Evolutionary conservation across 1,284 basidiomycete species (phyloP).

Genomic region (Naganishia liquefaciens): DNA sequence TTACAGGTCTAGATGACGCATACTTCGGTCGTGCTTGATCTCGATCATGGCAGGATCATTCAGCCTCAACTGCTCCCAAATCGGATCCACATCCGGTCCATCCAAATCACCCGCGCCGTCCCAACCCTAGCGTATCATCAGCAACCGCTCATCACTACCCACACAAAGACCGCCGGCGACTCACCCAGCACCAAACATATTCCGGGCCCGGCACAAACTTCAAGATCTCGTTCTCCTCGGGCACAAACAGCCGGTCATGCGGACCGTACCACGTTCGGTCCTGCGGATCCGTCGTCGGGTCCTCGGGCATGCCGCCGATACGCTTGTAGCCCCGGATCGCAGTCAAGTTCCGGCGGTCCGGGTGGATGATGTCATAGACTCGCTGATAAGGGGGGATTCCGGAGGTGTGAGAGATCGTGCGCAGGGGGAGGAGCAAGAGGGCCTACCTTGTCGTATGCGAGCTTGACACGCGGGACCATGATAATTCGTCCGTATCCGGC

Average conservation of each 20-base stretch:
- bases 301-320: conserved; percentile 86
- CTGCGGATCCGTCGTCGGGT: conserved; percentile 90
- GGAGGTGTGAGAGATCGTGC: not conserved
- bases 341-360: conserved; percentile 78
- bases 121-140: conserved; percentile 89
- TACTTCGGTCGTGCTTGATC: conserved; percentile 70
- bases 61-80: conserved; percentile 83
- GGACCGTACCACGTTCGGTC: conserved; percentile 91
- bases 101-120: conserved; percentile 94
- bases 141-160: not conserved
- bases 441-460: conserved; percentile 83
- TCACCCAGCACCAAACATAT: conserved; percentile 62
- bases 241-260: conserved; percentile 84
- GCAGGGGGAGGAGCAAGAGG: not conserved
- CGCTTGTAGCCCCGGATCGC: conserved; percentile 89
- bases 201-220: conserved; percentile 79
- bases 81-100: conserved; percentile 83
- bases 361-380: conserved; percentile 92
- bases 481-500: conserved; percentile 89
- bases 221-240: conserved; percentile 76
- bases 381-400: conserved; percentile 65
- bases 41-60: conserved; percentile 63
- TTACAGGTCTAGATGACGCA: conserved; percentile 35
- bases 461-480: conserved; percentile 92
- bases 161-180: conserved; percentile 43